Base-by-base conservation (phyloP, 352 stramenopile genomes). In the Peronospora belbahrii region DNA sequence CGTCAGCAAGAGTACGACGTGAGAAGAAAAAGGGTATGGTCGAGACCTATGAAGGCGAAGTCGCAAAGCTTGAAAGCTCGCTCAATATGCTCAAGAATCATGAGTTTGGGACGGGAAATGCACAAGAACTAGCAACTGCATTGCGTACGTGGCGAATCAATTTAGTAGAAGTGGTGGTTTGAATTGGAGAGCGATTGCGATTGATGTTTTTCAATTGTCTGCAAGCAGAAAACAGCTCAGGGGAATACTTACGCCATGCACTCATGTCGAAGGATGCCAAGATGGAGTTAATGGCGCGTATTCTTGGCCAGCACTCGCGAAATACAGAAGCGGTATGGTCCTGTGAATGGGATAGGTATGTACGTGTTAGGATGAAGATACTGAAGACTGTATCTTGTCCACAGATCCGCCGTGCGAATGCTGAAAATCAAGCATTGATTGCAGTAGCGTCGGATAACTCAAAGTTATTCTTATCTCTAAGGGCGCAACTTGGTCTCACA, bases 21-120 rank as follows among this genome's bases (percentile, higher is more conserved):
- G 78, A 91, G 42, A 93, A 93, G 61, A 94, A 94, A 62, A 91
- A 90, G 40, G 72, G 68, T 6, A 86, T 94, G 70, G 80, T 94
- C 15, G 82, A 94, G 50, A 91, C 78, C 15, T 94, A 90, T 51
- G 82, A 94, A 45, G 68, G 33, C 18, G 76, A 90, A 56, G 82
- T 94, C 2, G 87, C 80, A n/a, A 88, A 94, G 52, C 78, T 94
- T 9, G 82, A 94, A 49, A 88, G 74, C 45, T 85, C 71, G 34
- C 51, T 94, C 9, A 88, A 85, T 50, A 54, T 90, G 54, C 65
- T 94, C 14, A 83, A 83, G 35, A 60, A 65, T 24, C 80, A 94
- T 52, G 67, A 65, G 22, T 94, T 91, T 54, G 82, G 82, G 6
- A 65, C 61, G 2, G 82, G 82, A 4, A 67, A 88, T 22, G 61